Evolutionary conservation across 176 grass and related monocot species (phyloP).

Genomic region (Oropetium thomaeum): DNA sequence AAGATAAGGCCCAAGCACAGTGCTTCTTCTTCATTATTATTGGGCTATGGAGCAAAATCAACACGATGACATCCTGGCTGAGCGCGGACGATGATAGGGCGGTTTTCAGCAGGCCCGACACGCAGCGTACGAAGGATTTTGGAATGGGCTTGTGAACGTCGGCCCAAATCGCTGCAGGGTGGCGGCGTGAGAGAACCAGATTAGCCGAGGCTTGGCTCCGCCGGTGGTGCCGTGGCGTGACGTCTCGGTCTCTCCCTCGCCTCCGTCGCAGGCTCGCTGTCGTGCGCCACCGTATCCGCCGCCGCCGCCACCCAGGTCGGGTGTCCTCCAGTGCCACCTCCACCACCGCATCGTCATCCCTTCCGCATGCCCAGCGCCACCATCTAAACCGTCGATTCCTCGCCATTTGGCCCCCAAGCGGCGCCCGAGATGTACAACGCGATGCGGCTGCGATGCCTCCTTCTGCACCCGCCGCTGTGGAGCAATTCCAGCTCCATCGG

Average conservation of each 20-base stretch:
- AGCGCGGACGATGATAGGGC: neutral
- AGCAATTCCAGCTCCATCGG: constrained; percentile 36
- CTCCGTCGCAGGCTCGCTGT: constrained; percentile 19
- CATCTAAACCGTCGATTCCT: constrained; percentile 15
- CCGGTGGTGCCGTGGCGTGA: constrained; percentile 46
- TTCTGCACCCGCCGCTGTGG: constrained; percentile 33
- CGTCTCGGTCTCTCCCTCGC: constrained; percentile 36
- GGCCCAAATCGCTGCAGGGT: constrained; percentile 23
- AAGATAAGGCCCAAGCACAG: neutral
- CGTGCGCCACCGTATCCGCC: constrained; percentile 34
- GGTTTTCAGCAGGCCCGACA: too few species aligned
- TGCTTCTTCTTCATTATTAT: too few species aligned
- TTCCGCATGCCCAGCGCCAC: neutral
- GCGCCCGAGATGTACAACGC: constrained; percentile 49
- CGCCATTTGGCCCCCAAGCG: constrained; percentile 24
- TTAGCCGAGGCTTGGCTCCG: constrained; percentile 32
- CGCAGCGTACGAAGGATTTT: too few species aligned
- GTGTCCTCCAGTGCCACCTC: neutral
- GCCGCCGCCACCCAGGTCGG: neutral
- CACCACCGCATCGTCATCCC: neutral
- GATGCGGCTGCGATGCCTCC: constrained; percentile 48
- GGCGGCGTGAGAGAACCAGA: constrained; percentile 42
- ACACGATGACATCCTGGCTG: too few species aligned
- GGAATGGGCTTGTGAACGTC: neutral
- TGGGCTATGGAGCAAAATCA: neutral